A percentile compares a stretch with the other conserved stretches of the same genome.
phyloP scores from a whole-genome alignment of 1,284 basidiomycete genomes.

The Ceratobasidium sp. region DNA sequence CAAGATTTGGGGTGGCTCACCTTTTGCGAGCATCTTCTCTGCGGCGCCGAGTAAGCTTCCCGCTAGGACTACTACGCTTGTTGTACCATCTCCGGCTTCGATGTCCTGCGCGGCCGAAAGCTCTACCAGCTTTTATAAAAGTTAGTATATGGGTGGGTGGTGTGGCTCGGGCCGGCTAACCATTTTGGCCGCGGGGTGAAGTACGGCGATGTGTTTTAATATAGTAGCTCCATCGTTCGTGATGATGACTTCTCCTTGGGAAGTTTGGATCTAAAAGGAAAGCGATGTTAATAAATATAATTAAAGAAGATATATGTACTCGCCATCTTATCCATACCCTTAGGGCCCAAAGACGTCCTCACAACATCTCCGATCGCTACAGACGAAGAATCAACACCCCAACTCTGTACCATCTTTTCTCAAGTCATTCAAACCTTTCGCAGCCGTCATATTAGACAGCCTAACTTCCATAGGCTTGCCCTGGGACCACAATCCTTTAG shows the following conservation, averaged over 20 bases:
- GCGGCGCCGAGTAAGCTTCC: conserved; percentile 94
- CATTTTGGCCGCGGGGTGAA: conserved; percentile 99
- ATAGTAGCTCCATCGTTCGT: conserved; percentile 99
- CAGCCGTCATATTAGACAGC: conserved; percentile 95
- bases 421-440: conserved; percentile 76
- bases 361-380: conserved; percentile 98
- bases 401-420: conserved; percentile 24
- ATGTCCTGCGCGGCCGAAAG: conserved; percentile 98
- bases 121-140: conserved; percentile 83
- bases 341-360: conserved; percentile 94
- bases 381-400: conserved; percentile 46
- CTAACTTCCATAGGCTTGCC: conserved; percentile 95
- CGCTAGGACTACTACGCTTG: conserved; percentile 96
- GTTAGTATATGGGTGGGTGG: conserved; percentile 44
- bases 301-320: conserved; percentile 18
- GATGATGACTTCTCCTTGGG: conserved; percentile 96
- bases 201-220: conserved; percentile 95
- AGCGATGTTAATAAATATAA: conserved; percentile 4
- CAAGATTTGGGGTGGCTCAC: conserved; percentile 55
- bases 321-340: conserved; percentile 99
- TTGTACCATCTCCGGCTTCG: conserved; percentile 99
- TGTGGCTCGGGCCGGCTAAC: conserved; percentile 59
- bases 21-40: conserved; percentile 97
- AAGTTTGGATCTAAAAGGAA: conserved; percentile 91
- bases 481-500: conserved; percentile 62